A percentile compares a stretch with the other conserved stretches of the same genome.
Conservation (phyloP, 495 filamentous ascomycete species). For the Chaetomium tenue region DNA sequence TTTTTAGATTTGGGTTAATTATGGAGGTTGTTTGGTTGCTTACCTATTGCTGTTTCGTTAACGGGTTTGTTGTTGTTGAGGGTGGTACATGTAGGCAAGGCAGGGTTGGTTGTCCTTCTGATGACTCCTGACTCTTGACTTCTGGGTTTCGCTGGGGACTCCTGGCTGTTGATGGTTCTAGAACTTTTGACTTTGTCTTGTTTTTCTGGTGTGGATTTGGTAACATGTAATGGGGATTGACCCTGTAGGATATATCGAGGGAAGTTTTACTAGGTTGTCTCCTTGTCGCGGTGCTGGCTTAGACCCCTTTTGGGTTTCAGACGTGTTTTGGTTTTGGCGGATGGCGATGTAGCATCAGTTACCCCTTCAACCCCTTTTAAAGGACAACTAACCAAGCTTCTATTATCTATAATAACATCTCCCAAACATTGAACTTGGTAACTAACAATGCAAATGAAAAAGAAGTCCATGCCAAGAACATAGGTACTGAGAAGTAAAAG, state of each 20-base stretch:
- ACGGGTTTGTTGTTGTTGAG: too few species aligned
- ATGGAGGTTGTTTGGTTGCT: too few species aligned
- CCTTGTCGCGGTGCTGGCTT: neutral
- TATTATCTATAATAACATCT: too few species aligned
- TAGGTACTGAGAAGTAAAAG: too few species aligned
- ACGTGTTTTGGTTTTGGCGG: conserved; percentile 2
- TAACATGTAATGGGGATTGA: neutral
- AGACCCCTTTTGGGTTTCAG: neutral
- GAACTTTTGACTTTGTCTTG: neutral
- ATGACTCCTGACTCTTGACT: neutral
- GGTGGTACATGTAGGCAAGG: too few species aligned
- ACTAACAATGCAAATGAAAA: too few species aligned
- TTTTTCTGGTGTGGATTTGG: too few species aligned
- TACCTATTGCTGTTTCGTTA: neutral
- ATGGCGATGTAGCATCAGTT: neutral
- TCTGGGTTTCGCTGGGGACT: neutral
- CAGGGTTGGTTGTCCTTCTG: too few species aligned
- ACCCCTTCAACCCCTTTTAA: neutral
- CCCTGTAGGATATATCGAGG: neutral
- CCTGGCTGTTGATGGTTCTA: neutral
- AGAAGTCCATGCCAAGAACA: too few species aligned
- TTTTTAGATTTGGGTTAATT: neutral
- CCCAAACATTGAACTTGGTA: too few species aligned
- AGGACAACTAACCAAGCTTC: too few species aligned
- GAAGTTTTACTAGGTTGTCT: neutral